Conservation (phyloP, 2,329 filamentous ascomycete genomes). For the Aspergillus glaucus region DNA sequence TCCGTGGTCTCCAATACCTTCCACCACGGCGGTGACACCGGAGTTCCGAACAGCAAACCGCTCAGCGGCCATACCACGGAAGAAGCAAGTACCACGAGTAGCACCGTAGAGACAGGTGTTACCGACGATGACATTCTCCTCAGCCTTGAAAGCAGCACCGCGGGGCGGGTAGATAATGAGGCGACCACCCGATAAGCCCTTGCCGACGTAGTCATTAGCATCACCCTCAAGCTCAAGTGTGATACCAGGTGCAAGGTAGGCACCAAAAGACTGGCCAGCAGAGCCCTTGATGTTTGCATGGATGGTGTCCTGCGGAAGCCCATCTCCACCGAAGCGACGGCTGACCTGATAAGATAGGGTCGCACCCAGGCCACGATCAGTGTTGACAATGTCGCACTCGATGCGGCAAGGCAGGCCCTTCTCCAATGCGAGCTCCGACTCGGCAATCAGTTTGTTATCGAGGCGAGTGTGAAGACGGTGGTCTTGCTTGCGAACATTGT, state of each 20-base stretch:
- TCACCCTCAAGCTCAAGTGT: conserved; percentile 95
- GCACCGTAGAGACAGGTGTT: conserved; percentile 95
- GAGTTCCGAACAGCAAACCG: conserved; percentile 96
- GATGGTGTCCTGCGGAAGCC: conserved; percentile 85
- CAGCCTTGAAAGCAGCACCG: conserved; percentile 84
- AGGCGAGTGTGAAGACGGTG: conserved; percentile 87
- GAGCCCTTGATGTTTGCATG: conserved; percentile 96
- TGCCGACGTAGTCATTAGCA: conserved; percentile 93
- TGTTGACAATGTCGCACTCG: conserved; percentile 95
- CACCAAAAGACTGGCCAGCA: conserved; percentile 93
- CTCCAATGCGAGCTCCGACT: conserved; percentile 88
- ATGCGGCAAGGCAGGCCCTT: conserved; percentile 90
- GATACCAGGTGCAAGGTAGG: conserved; percentile 85
- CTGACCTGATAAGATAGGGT: conserved; percentile 95
- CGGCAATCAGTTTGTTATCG: conserved; percentile 94
- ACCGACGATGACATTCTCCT: conserved; percentile 89
- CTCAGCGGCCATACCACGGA: conserved; percentile 93
- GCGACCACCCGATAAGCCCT: conserved; percentile 87
- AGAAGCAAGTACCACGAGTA: conserved; percentile 85
- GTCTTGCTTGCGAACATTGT: conserved; percentile 97
- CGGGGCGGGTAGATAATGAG: conserved; percentile 90
- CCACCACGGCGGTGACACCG: conserved; percentile 89
- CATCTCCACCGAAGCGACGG: conserved; percentile 81
- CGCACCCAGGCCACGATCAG: conserved; percentile 86
- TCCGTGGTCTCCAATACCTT: conserved; percentile 91